phyloP scores from a whole-genome alignment of 2,329 filamentous ascomycete species.

The Penicillium fuscoglaucum region DNA sequence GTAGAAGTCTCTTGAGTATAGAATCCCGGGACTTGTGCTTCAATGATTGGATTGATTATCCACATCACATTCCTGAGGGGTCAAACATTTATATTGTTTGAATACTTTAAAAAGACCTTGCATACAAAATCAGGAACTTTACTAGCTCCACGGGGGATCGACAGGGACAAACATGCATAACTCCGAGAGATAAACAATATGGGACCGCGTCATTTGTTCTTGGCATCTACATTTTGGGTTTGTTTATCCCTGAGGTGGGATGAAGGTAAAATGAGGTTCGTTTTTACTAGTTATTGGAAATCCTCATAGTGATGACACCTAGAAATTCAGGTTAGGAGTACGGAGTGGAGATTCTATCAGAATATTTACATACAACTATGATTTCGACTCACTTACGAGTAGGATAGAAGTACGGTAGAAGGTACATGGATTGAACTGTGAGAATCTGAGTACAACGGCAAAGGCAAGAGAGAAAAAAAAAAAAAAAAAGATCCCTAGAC shows the following conservation, averaged over 20 bases:
- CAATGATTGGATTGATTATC: neutral
- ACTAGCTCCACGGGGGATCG: slow-evolving; percentile 19
- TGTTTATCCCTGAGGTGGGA: neutral
- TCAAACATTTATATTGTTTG: neutral
- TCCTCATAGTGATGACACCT: neutral
- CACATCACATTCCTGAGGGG: slow-evolving; percentile 1
- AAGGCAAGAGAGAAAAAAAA: slow-evolving; percentile 2
- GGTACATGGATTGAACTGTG: slow-evolving; percentile 28
- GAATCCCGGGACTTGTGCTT: neutral
- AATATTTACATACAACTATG: neutral
- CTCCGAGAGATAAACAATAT: slow-evolving; percentile 15
- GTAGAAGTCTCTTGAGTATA: neutral
- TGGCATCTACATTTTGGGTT: neutral
- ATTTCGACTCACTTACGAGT: neutral
- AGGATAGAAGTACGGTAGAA: slow-evolving; percentile 12
- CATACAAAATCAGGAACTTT: neutral
- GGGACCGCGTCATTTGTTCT: slow-evolving; percentile 1
- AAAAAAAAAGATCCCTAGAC: slow-evolving; percentile 17
- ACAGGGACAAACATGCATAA: slow-evolving; percentile 20
- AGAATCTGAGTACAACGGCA: slow-evolving; percentile 21
- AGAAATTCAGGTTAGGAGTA: neutral
- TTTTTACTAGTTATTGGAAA: neutral
- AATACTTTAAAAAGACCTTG: neutral
- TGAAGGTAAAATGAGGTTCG: too few species aligned
- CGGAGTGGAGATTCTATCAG: neutral